Base-by-base conservation (phyloP, 306 rosid species). In the Elaeagnus macrophylla region DNA sequence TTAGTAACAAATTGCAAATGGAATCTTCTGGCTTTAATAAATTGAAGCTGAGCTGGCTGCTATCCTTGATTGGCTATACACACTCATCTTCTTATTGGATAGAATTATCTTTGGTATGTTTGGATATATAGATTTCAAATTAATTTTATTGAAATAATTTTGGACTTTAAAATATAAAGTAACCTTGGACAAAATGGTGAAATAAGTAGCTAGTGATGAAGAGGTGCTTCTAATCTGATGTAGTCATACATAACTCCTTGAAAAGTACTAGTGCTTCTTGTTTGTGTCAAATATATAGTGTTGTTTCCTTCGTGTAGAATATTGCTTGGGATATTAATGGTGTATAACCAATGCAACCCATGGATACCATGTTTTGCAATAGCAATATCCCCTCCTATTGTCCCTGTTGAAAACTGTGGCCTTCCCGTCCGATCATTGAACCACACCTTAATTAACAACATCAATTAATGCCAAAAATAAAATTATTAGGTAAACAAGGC, bases 361-460 rank as follows among this genome's bases (percentile, higher is more conserved):
- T 78, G 80, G 12, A 73, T 67, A 0, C 80, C 82, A 5, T 82
- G 89, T 25, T 84, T 82, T 15, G 84, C 70, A 37, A 82, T 73
- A 4, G 68, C 76, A 25, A 44, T 82, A 57, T 78, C 84, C 0
- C 5, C 14, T 0, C 78, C 84, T 17, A 73, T 66, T 32, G 8
- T 12, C 10, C 67, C 49, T 1, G 76, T 75, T 42, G 57, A n/a
- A 44, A 73, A 78, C 51, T 39, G 43, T 0, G 80, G 66, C 48
- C 0, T 9, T 2, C 20, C 1, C 0, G 7, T 48, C 1, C 8
- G 42, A 2, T 75, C 25, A 36, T 82, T 82, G 48, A 82, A 43
- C 66, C 82, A 20, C 55, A 81, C 81, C 81, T 79, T 66, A 18
- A 75, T 48, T 3, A 14, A 48, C n/a, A n/a, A n/a, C n/a, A n/a